These are phyloP conservation scores for Dacryopinax spathularia DNA, from an alignment of 768 basidiomycete genomes.

Conservation along the genomic window DNA sequence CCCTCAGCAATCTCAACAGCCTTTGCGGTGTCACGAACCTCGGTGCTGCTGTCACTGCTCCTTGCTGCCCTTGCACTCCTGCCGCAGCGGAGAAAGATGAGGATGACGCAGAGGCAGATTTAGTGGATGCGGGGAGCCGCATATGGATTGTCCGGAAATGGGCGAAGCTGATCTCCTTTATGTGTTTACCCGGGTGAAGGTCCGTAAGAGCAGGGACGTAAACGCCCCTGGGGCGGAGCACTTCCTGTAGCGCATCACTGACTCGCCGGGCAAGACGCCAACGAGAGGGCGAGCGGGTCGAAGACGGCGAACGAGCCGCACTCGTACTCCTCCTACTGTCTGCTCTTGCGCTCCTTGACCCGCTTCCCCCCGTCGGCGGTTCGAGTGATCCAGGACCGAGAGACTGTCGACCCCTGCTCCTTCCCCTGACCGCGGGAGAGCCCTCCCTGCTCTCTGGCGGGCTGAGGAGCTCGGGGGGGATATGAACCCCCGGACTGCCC, in stretches of 20 bases:
- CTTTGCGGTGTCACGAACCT: not conserved
- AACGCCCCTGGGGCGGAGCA: constrained; percentile 47
- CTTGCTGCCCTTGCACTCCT: too few species aligned
- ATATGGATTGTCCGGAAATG: constrained; percentile 96
- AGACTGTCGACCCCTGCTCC: too few species aligned
- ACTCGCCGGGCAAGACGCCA: constrained; percentile 74
- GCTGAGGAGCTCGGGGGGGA: constrained; percentile 60
- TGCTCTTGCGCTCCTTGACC: not conserved
- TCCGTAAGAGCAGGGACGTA: constrained; percentile 61
- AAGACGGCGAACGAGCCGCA: constrained; percentile 20
- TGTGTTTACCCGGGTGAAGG: constrained; percentile 61
- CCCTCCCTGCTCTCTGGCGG: constrained; percentile 73
- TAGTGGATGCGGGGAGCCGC: constrained; percentile 65
- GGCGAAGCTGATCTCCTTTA: constrained; percentile 83
- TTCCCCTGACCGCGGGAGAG: constrained; percentile 56
- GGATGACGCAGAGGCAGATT: constrained; percentile 44
- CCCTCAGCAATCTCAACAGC: constrained; percentile 26
- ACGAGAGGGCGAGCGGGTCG: constrained; percentile 67
- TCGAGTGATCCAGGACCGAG: too few species aligned
- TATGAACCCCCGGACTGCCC: constrained; percentile 17
- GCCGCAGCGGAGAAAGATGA: too few species aligned
- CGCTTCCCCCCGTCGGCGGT: not conserved
- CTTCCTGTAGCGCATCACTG: constrained; percentile 59
- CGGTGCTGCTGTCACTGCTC: not conserved
- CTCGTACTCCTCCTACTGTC: not conserved